Conservation (phyloP, 2,329 filamentous ascomycete genomes). For the Alternaria angustiovoidea region DNA sequence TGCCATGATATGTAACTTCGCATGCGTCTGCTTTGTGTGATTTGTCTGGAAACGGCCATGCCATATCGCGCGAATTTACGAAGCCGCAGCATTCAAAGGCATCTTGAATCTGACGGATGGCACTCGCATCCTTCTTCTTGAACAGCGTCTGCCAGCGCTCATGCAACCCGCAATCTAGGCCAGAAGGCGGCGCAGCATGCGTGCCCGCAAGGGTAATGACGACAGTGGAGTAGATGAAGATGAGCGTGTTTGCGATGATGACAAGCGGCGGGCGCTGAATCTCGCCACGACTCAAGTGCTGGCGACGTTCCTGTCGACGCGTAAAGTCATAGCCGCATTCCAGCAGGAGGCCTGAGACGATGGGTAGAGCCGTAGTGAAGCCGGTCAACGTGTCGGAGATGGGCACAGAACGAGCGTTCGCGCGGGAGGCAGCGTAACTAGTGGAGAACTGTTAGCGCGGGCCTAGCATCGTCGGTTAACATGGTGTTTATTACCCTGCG, state of each 20-base stretch:
- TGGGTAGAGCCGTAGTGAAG: constrained; percentile 53
- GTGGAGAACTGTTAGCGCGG: constrained; percentile 15
- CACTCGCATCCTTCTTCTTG: constrained; percentile 57
- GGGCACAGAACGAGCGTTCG: constrained; percentile 51
- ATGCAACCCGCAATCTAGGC: constrained; percentile 63
- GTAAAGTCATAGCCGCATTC: constrained; percentile 50
- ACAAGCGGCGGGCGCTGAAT: constrained; percentile 47
- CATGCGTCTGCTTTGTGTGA: constrained; percentile 53
- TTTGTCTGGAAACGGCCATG: constrained; percentile 66
- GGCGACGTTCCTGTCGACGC: constrained; percentile 40
- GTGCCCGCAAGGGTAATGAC: constrained; percentile 57
- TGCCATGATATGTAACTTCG: constrained; percentile 54
- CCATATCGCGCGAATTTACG: constrained; percentile 64
- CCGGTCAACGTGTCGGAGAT: constrained; percentile 53
- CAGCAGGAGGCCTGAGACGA: constrained; percentile 54
- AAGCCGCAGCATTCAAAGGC: constrained; percentile 72
- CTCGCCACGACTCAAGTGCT: constrained; percentile 41
- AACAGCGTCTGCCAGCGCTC: constrained; percentile 66
- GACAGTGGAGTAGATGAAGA: constrained; percentile 53
- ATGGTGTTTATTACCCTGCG: constrained; percentile 39
- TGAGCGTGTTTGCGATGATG: constrained; percentile 50
- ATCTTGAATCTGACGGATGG: constrained; percentile 70
- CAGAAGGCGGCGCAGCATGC: constrained; percentile 50
- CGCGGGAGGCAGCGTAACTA: constrained; percentile 43
- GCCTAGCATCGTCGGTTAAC: neutral